Percentiles rank a stretch among this genome's conserved stretches.
Evolutionary conservation across 2,329 filamentous ascomycete genomes (phyloP).

Genomic region (Esteya vermicola): DNA sequence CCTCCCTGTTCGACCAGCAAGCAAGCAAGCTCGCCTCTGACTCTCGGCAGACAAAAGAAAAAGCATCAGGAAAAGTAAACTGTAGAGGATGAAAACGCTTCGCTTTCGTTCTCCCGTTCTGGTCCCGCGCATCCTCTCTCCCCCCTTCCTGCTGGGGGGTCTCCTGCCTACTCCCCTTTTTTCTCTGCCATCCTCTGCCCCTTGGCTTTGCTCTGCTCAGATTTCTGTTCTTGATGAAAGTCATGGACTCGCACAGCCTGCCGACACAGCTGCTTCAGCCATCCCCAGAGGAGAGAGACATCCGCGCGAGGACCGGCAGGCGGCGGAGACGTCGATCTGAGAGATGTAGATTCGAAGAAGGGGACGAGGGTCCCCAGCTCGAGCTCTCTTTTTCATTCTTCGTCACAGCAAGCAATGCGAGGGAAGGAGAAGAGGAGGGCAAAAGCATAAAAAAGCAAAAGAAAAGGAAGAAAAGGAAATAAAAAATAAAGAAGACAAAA

Average conservation of each 20-base stretch:
- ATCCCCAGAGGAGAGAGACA: background rate
- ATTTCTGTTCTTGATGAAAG: conserved; percentile 19
- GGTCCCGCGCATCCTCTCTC: no score
- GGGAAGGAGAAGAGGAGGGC: background rate
- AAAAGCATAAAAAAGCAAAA: background rate
- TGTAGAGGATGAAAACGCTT: background rate
- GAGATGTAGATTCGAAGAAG: no score
- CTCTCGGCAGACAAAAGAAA: background rate
- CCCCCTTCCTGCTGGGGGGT: no score
- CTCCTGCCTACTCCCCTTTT: no score
- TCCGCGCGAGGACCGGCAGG: background rate
- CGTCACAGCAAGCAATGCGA: no score
- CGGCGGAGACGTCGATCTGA: no score
- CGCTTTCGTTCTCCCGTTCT: no score
- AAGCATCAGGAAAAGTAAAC: background rate
- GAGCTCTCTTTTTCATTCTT: background rate
- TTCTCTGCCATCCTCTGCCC: background rate
- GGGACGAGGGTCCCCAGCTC: no score
- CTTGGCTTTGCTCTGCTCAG: conserved; percentile 14
- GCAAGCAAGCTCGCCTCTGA: background rate
- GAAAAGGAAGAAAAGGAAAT: background rate
- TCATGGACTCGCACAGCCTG: no score
- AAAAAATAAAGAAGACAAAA: background rate
- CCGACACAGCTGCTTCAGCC: no score
- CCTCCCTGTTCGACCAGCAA: conserved; percentile 1